Conservation (phyloP, 1,139 yeast genomes). For the Casaregolazyma suthepensis region DNA sequence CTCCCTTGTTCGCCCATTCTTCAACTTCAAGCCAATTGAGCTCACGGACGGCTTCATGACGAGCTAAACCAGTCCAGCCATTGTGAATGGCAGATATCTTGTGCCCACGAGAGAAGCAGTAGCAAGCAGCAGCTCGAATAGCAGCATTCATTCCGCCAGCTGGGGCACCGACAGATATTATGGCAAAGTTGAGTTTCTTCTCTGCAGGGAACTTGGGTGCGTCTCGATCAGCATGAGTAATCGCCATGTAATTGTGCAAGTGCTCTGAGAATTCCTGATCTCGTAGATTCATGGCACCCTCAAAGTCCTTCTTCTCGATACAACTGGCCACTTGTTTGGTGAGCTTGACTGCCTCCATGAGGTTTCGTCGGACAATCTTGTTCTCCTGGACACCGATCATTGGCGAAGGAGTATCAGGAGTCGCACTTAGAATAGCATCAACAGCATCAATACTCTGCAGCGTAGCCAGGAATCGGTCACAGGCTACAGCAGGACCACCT, state of each 20-base stretch:
- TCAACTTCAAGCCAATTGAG: constrained; percentile 82
- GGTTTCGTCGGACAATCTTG: constrained; percentile 73
- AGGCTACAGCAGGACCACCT: constrained; percentile 97
- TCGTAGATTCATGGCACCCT: constrained; percentile 77
- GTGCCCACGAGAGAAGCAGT: constrained; percentile 89
- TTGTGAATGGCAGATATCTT: constrained; percentile 79
- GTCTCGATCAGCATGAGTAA: constrained; percentile 64
- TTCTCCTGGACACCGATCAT: constrained; percentile 88
- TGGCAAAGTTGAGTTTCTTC: constrained; percentile 60
- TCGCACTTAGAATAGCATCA: constrained; percentile 78
- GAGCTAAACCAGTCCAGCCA: constrained; percentile 85
- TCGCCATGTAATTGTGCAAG: constrained; percentile 61
- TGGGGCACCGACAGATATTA: constrained; percentile 92
- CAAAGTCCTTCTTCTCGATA: constrained; percentile 70
- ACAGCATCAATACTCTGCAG: constrained; percentile 98
- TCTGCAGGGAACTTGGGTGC: constrained; percentile 36
- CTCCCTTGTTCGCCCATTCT: constrained; percentile 88
- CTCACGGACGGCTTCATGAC: constrained; percentile 70
- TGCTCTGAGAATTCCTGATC: constrained; percentile 85
- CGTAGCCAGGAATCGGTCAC: constrained; percentile 84
- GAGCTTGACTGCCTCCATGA: constrained; percentile 81
- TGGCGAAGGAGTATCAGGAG: constrained; percentile 91
- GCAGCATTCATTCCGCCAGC: constrained; percentile 96
- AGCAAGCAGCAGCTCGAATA: constrained; percentile 82
- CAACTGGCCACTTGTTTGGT: constrained; percentile 87